Percentiles rank a stretch among this genome's conserved stretches.
These are phyloP conservation scores for Geotrichum aggregatum DNA, from an alignment of 1,139 yeast species.

Conservation along the genomic window DNA sequence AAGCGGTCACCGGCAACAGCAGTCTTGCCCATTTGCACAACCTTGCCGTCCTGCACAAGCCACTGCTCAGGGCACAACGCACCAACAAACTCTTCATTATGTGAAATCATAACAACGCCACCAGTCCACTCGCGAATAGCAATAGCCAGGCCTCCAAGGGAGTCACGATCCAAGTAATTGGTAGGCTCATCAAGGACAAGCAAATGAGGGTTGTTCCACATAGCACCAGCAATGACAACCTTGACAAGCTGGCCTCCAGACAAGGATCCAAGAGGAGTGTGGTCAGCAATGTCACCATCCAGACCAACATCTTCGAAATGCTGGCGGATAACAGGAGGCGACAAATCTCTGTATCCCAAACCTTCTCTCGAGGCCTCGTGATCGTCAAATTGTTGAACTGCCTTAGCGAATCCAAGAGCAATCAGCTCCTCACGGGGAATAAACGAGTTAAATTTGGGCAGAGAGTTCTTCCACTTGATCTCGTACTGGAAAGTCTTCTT, in stretches of 20 bases:
- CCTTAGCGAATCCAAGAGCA: conserved; percentile 79
- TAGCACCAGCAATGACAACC: conserved; percentile 98
- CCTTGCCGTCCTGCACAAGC: conserved; percentile 90
- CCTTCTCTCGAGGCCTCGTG: conserved; percentile 99
- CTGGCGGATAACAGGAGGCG: conserved; percentile 87
- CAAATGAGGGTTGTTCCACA: conserved; percentile 99
- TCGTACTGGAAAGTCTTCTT: conserved; percentile 97
- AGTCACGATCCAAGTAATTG: conserved; percentile 94
- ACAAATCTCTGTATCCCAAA: conserved; percentile 89
- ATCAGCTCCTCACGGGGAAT: conserved; percentile 76
- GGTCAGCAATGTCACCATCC: conserved; percentile 97
- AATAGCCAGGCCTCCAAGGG: conserved; percentile 92
- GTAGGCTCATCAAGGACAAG: conserved; percentile 97
- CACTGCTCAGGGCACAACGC: conserved; percentile 98
- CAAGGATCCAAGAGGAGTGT: conserved; percentile 91
- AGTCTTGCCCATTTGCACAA: conserved; percentile 76
- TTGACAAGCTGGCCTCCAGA: conserved; percentile 98
- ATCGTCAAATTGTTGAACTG: conserved; percentile 92
- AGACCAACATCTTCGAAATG: conserved; percentile 96
- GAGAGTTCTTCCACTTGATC: conserved; percentile 88
- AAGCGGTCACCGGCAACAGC: conserved; percentile 74
- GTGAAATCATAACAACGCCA: conserved; percentile 98
- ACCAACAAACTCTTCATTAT: conserved; percentile 93
- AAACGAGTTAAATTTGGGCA: conserved; percentile 93
- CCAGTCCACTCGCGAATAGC: conserved; percentile 98